Evolutionary conservation across 139 green algal species (phyloP), one percentile per base, ranked within the genome.

Genomic region (Coccomyxa sp.): DNA sequence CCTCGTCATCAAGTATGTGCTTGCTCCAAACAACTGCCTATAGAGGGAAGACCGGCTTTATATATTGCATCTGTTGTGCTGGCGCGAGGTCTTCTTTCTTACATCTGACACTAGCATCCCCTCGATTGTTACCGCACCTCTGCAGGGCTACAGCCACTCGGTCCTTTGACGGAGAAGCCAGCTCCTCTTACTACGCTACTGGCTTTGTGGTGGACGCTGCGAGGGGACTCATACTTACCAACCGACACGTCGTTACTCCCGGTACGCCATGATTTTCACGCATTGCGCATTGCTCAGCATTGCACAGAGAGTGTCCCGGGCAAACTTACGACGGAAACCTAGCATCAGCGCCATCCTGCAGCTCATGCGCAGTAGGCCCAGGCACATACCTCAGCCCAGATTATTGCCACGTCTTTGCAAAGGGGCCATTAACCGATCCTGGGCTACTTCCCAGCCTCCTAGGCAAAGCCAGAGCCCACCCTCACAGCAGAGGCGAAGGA

Each of bases 141-240:
- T 77, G 40, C 84, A 92, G 88, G 74, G 82, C 92, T 3, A 95
- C 91, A 0, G 88, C 92, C 41, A 90, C 88, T 0, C 83, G 94
- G 7, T 83, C 89, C 0, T 94, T 96, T 74, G 94, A 98, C 83
- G 98, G 93, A 8, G 94, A 98, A 74, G 29, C 85, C 37, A 91
- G 93, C 1, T 83, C 83, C 1, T 91, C 84, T 27, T 85, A 75
- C 54, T 94, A 93, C 71, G 93, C 91, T 29, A 97, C 93, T 0
- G 94, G 94, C 29, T 98, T 98, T 80, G 85, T 98, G 12, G 93
- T 98, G 16, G 94, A 98, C 82, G 89, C 85, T 41, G 16, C 75
- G 29, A 80, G 90, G 0, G 94, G 94, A 33, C 81, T 98, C 36
- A 95, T 98, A 72, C 86, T 97, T 6, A 98, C 94, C 31, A 98